Base-by-base conservation (phyloP, 345 rosid species). In the Populus davidiana region DNA sequence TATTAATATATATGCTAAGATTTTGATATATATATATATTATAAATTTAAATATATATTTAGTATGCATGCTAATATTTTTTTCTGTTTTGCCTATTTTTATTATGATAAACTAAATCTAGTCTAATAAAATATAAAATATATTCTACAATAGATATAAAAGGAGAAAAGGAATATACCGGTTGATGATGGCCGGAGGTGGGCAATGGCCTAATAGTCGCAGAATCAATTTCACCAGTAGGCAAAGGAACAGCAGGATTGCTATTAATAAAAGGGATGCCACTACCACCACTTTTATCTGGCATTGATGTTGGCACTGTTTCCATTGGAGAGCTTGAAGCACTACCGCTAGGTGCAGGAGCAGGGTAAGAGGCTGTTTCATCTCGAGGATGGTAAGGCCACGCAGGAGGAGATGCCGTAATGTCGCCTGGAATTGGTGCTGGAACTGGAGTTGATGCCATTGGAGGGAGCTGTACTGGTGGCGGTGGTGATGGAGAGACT, bases 141-240 rank as follows among this genome's bases (percentile, higher is more conserved):
- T 41, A 41, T 10, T 41, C 11, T 41, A 10, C 44, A 10, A 41
- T 13, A 75, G 23, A 33, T 18, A 49, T 29, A 20, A 16, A n/a
- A 7, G 25, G 20, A 43, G 33, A 70, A 47, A 44, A 14, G 7
- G 5, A 8, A 5, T 14, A 25, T 79, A 91, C 92, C 92, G 81
- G 86, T 47, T 71, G 70, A 66, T 71, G 82, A 16, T 81, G 70
- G 54, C 50, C 83, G 16, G 97, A 91, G 43, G 93, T 79, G 20
- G 94, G 88, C 77, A 92, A 52, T 65, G 98, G 98, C 61, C 87
- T 82, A 54, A 93, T 92, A 54, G 97, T 91, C 75, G 98, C 90
- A 44, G 98, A 91, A 75, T 96, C 99, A 10, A 91, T 91, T 83
- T 96, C 99, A 61, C 90, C 99, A n/a, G 96, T 96, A 4, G 99